These are phyloP conservation scores for Dactylellina haptotyla DNA, from an alignment of 2,329 filamentous ascomycete species.

Conservation along the genomic window DNA sequence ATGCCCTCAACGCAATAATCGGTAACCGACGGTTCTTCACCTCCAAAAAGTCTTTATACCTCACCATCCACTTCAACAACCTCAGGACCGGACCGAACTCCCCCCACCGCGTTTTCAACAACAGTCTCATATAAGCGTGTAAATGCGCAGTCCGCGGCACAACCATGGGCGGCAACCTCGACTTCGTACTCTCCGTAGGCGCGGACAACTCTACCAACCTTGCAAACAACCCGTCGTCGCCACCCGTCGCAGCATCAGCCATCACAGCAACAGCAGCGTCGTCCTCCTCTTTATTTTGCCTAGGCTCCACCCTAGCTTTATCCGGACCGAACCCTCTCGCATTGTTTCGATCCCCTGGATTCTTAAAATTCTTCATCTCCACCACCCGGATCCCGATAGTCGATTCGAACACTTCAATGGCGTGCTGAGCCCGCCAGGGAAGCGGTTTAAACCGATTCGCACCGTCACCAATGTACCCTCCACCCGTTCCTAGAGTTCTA, in stretches of 20 bases:
- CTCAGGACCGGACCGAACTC: slow-evolving; percentile 35
- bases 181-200: neutral
- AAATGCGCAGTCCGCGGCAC: slow-evolving; percentile 36
- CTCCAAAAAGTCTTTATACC: slow-evolving; percentile 37
- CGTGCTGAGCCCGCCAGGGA: slow-evolving; percentile 18
- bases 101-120: slow-evolving; percentile 18
- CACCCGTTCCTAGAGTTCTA: neutral
- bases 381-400: slow-evolving; percentile 16
- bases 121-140: slow-evolving; percentile 38
- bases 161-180: slow-evolving; percentile 27
- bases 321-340: neutral
- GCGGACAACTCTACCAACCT: slow-evolving; percentile 6
- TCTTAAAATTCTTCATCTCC: slow-evolving; percentile 6
- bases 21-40: slow-evolving; percentile 38
- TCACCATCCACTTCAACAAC: slow-evolving; percentile 33
- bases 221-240: slow-evolving; percentile 19
- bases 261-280: neutral
- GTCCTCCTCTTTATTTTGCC: neutral
- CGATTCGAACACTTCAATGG: slow-evolving; percentile 25
- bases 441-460: neutral
- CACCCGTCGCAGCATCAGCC: neutral
- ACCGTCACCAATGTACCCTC: neutral
- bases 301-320: neutral
- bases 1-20: slow-evolving; percentile 39
- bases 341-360: neutral